phyloP scores from a whole-genome alignment of 805 yeast genomes.

The Blastobotrys muscicola region DNA sequence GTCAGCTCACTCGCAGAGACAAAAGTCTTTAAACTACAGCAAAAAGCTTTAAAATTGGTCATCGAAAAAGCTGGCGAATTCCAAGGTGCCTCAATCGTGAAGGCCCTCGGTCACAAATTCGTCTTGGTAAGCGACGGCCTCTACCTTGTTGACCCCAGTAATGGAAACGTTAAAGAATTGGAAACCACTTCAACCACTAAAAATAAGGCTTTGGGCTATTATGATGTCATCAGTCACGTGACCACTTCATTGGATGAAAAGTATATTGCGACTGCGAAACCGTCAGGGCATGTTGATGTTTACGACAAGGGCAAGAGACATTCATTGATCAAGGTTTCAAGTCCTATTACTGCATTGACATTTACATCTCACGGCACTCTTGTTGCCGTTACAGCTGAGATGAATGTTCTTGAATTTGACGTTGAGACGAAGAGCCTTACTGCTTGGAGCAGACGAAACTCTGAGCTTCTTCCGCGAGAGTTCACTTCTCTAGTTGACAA shows the following conservation, averaged over 20 bases:
- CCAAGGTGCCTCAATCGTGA: constrained; percentile 5
- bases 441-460: constrained; percentile 69
- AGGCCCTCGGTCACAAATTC: constrained; percentile 14
- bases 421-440: constrained; percentile 35
- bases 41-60: constrained; percentile 13
- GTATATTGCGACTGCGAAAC: constrained; percentile 48
- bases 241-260: constrained; percentile 38
- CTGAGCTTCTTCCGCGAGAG: constrained; percentile 63
- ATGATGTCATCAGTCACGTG: constrained; percentile 43
- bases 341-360: constrained; percentile 50
- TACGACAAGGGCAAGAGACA: constrained; percentile 23
- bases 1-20: constrained; percentile 63
- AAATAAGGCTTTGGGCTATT: constrained; percentile 32
- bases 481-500: constrained; percentile 51
- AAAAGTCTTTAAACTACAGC: constrained; percentile 56
- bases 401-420: constrained; percentile 63
- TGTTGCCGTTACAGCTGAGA: constrained; percentile 61
- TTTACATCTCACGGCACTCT: constrained; percentile 46
- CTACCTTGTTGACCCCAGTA: constrained; percentile 19
- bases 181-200: constrained; percentile 4
- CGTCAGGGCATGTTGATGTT: constrained; percentile 57
- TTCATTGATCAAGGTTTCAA: constrained; percentile 48
- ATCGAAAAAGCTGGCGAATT: constrained; percentile 5
- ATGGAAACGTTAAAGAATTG: constrained; percentile 16
- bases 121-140: constrained; percentile 14